These are phyloP conservation scores for Colletotrichum horii DNA, from an alignment of 2,329 filamentous ascomycete species.

Conservation along the genomic window DNA sequence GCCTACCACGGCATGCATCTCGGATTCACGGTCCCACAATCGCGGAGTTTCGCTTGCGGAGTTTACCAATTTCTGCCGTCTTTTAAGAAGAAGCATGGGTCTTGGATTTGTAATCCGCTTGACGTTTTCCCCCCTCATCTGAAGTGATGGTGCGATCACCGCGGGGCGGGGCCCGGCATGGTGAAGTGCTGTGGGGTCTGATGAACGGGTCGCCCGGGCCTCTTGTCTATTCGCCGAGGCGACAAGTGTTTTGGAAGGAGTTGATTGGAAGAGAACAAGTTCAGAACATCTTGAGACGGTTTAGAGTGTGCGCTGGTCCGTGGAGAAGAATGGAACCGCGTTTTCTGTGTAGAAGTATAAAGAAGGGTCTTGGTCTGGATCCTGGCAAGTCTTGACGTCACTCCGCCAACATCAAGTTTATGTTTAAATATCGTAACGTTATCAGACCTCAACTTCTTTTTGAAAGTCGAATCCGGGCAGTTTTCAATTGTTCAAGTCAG, in stretches of 20 bases:
- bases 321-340: not conserved
- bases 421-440: not conserved
- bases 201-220: not conserved
- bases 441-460: not conserved
- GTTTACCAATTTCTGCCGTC: not conserved
- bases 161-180: not conserved
- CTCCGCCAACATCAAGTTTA: not conserved
- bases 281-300: not conserved
- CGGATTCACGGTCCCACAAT: not conserved
- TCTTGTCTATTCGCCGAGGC: not conserved
- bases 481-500: not conserved
- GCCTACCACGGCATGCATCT: not conserved
- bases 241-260: not conserved
- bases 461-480: not conserved
- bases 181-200: not conserved
- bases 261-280: not conserved
- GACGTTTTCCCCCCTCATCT: not conserved
- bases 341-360: not conserved
- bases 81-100: not conserved
- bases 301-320: not conserved
- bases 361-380: not conserved
- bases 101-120: constrained; percentile 12
- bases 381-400: constrained; percentile 10
- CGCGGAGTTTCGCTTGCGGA: not conserved
- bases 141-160: constrained; percentile 8